A percentile compares a stretch with the other conserved stretches of the same genome.
Conservation (phyloP, 306 rosid genomes). For the Inga oerstediana region DNA sequence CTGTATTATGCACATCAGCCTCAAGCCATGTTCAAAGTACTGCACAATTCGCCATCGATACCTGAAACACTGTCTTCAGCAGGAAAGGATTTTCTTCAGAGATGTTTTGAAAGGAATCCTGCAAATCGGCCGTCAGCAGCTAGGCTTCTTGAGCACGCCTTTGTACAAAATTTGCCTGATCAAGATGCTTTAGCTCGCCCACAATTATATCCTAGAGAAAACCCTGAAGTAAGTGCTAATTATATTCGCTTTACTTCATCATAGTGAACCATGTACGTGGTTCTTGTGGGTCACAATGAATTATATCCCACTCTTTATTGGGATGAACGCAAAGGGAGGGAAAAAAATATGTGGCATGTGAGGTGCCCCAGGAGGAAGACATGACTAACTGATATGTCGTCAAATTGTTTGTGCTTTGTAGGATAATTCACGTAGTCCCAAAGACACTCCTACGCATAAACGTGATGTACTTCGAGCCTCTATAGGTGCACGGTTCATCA, state of each 20-base stretch:
- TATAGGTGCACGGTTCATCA: conserved; percentile 34
- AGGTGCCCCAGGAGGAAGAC: conserved; percentile 1
- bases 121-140: conserved; percentile 80
- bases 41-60: conserved; percentile 73
- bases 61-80: conserved; percentile 76
- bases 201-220: conserved; percentile 40
- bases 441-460: conserved; percentile 33
- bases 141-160: conserved; percentile 71
- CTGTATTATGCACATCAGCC: conserved; percentile 57
- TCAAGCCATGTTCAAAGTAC: conserved; percentile 96
- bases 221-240: conserved; percentile 57
- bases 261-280: conserved; percentile 6
- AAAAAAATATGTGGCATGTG: neutral
- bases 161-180: conserved; percentile 61
- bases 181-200: conserved; percentile 42
- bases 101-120: conserved; percentile 88
- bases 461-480: conserved; percentile 37
- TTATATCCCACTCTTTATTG: conserved; percentile 11
- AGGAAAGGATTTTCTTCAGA: conserved; percentile 79
- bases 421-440: conserved; percentile 56
- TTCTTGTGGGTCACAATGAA: conserved; percentile 25
- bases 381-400: conserved; percentile 20
- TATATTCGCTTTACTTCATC: conserved; percentile 1
- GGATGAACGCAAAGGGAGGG: neutral
- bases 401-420: conserved; percentile 33